Percentiles rank a stretch among this genome's conserved stretches.
phyloP scores from a whole-genome alignment of 768 basidiomycete genomes.

The Melanogaster broomeanus region DNA sequence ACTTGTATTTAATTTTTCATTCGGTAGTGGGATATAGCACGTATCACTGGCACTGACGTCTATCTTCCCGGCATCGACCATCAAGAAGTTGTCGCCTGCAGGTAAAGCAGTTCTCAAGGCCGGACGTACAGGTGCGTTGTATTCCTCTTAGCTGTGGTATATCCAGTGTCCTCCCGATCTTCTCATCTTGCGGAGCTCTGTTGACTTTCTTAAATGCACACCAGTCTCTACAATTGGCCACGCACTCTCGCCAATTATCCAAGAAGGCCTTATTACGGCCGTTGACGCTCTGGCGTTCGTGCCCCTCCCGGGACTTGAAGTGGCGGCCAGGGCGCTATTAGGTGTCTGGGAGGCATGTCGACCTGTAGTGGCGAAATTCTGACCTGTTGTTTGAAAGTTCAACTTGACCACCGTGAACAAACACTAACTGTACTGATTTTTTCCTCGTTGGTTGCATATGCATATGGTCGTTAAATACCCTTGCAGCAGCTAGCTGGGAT shows the following conservation, averaged over 20 bases:
- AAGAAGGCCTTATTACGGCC: constrained; percentile 39
- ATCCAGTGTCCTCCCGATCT: not conserved
- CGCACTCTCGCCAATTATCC: constrained; percentile 34
- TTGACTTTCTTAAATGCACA: not conserved
- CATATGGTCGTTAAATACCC: constrained; percentile 3
- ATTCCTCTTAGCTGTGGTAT: not conserved
- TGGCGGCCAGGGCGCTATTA: constrained; percentile 53
- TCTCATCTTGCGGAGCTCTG: too few relatives aligned
- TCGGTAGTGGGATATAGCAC: constrained; percentile 9
- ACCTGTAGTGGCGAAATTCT: too few relatives aligned
- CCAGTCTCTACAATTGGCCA: constrained; percentile 35
- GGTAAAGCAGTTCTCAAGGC: constrained; percentile 22
- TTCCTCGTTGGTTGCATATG: not conserved
- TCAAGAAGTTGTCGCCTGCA: constrained; percentile 22
- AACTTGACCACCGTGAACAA: too few relatives aligned
- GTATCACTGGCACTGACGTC: constrained; percentile 31
- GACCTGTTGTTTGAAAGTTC: too few relatives aligned
- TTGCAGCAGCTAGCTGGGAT: constrained; percentile 83
- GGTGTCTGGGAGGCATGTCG: constrained; percentile 66
- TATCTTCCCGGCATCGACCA: constrained; percentile 19
- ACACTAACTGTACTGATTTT: too few relatives aligned
- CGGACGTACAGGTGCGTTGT: constrained; percentile 18
- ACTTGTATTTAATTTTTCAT: not conserved
- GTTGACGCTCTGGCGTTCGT: constrained; percentile 44
- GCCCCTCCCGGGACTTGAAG: constrained; percentile 57